phyloP scores from a whole-genome alignment of 1,139 yeast species.

The Geotrichum klebahnii region DNA sequence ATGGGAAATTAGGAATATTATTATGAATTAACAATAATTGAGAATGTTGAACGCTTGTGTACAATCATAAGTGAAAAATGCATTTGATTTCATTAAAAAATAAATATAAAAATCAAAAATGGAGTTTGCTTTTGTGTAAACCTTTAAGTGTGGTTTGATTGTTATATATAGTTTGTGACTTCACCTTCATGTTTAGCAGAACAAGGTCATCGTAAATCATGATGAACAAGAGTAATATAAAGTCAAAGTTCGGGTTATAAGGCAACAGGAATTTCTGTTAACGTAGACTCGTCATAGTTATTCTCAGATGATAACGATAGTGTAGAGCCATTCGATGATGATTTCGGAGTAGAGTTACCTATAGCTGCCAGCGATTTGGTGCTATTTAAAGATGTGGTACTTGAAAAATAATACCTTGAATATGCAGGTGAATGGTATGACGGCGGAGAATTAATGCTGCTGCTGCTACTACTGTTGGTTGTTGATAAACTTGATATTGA shows the following conservation, averaged over 20 bases:
- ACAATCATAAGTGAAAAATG: too few species aligned
- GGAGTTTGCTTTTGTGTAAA: background rate
- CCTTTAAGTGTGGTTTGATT: background rate
- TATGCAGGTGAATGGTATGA: constrained; percentile 2
- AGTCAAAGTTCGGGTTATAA: background rate
- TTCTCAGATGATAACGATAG: background rate
- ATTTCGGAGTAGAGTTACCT: background rate
- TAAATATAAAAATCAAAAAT: too few species aligned
- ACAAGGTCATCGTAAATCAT: background rate
- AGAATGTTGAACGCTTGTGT: too few species aligned
- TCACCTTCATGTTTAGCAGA: too few species aligned
- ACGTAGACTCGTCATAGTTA: background rate
- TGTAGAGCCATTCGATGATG: background rate
- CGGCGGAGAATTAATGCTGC: background rate
- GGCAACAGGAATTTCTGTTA: constrained; percentile 1
- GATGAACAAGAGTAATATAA: too few species aligned
- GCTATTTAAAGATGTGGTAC: background rate
- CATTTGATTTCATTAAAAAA: too few species aligned
- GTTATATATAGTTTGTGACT: background rate
- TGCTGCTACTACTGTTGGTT: background rate
- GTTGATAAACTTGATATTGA: too few species aligned
- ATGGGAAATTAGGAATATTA: too few species aligned
- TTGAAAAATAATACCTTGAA: constrained; percentile 7
- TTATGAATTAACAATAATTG: too few species aligned
- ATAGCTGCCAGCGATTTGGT: background rate